phyloP scores from a whole-genome alignment of 192 early-diverging fungal genomes.

The Rhizoclosmatium sp. region DNA sequence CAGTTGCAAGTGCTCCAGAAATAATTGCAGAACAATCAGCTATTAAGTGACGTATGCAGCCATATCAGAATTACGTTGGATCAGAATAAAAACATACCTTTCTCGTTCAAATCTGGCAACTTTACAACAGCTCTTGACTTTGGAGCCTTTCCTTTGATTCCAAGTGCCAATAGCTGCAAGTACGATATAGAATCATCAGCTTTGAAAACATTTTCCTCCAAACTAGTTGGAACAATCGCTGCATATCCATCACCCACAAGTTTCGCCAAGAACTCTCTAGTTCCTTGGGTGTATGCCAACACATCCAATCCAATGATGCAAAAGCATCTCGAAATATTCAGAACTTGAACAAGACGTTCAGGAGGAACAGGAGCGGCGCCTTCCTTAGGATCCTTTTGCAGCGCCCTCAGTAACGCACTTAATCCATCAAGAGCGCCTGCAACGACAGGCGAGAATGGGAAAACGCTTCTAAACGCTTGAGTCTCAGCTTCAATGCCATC shows the following conservation, averaged over 20 bases:
- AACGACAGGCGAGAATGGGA: slow-evolving; percentile 51
- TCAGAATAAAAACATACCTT: background rate
- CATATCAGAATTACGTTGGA: background rate
- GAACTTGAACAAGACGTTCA: background rate
- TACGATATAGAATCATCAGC: slow-evolving; percentile 1
- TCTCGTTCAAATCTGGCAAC: background rate
- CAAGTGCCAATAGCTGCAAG: background rate
- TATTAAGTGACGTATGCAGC: background rate
- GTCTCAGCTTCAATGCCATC: slow-evolving; percentile 17
- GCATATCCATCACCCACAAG: slow-evolving; percentile 13
- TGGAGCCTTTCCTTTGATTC: background rate
- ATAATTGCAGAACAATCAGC: background rate
- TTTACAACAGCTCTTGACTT: no score
- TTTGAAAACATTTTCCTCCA: background rate
- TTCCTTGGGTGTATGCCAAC: slow-evolving; percentile 36
- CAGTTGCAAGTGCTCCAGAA: background rate
- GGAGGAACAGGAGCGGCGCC: background rate
- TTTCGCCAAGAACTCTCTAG: slow-evolving; percentile 15
- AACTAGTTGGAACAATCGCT: background rate
- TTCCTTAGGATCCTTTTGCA: slow-evolving; percentile 5
- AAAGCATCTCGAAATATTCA: slow-evolving; percentile 32
- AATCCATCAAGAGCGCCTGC: slow-evolving; percentile 45
- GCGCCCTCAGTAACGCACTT: slow-evolving; percentile 29
- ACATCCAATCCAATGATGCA: slow-evolving; percentile 30
- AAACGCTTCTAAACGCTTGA: slow-evolving; percentile 14